Percentiles rank a stretch among this genome's conserved stretches.
These are phyloP conservation scores for Rubus parviflorus DNA, from an alignment of 306 rosid species.

Conservation along the genomic window DNA sequence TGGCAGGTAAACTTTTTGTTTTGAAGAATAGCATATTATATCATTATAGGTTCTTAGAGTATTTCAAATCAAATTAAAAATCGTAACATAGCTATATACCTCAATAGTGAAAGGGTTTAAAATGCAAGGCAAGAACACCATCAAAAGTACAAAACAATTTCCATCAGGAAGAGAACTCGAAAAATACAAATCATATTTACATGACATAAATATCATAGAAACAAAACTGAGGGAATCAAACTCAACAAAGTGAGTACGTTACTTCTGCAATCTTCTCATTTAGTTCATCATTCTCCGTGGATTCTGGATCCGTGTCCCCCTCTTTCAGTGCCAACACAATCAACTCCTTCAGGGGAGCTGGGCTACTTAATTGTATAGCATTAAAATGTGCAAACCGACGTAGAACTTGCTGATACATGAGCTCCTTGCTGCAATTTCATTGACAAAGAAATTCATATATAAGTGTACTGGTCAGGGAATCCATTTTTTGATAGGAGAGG, in stretches of 20 bases:
- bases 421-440: slow-evolving; percentile 76
- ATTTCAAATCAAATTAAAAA: background rate
- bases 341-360: slow-evolving; percentile 72
- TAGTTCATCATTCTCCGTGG: slow-evolving; percentile 51
- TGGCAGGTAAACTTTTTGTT: no score
- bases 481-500: background rate
- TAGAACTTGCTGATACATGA: slow-evolving; percentile 93
- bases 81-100: background rate
- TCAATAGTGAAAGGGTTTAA: background rate
- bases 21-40: background rate
- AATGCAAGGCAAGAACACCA: background rate
- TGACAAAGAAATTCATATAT: slow-evolving; percentile 11
- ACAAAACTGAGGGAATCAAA: slow-evolving; percentile 16
- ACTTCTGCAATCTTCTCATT: slow-evolving; percentile 86
- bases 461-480: background rate
- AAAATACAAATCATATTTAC: background rate
- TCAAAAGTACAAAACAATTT: background rate
- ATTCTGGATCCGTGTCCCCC: slow-evolving; percentile 59
- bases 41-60: background rate
- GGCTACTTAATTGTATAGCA: slow-evolving; percentile 85
- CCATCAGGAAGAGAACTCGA: background rate
- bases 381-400: slow-evolving; percentile 77
- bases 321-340: slow-evolving; percentile 80
- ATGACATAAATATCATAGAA: slow-evolving; percentile 3
- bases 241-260: slow-evolving; percentile 33